These are phyloP conservation scores for Limonium bicolor DNA, from an alignment of 148 eudicot genomes.

Conservation along the genomic window DNA sequence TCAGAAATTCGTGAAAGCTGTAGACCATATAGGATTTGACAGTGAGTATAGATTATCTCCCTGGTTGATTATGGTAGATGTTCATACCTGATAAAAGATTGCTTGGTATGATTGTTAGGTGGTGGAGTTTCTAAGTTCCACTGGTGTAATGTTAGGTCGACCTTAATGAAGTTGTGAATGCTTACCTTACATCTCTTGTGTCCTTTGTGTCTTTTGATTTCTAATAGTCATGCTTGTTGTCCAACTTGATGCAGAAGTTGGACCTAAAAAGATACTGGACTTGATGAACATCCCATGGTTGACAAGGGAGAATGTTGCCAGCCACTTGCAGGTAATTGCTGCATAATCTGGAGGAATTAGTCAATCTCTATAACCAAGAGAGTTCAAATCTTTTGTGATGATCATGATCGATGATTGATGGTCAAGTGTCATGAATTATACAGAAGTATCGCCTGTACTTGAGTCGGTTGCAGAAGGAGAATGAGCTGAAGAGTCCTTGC, in stretches of 20 bases:
- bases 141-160: no score
- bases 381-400: neutral
- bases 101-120: no score
- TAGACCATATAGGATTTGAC: conserved; percentile 77
- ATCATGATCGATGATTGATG: neutral
- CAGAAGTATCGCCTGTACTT: conserved; percentile 95
- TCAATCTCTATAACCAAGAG: neutral
- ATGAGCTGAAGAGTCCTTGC: conserved; percentile 30
- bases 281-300: conserved; percentile 82
- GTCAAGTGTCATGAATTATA: conserved; percentile 12
- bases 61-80: no score
- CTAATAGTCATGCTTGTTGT: neutral
- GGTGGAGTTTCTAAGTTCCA: no score
- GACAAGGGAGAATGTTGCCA: conserved; percentile 94
- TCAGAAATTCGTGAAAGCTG: conserved; percentile 92
- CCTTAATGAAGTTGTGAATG: no score
- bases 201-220: neutral
- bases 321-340: conserved; percentile 82
- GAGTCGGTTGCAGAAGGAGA: conserved; percentile 56
- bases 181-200: neutral
- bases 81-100: no score
- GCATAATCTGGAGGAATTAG: neutral
- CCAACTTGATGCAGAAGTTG: conserved; percentile 57
- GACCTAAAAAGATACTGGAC: conserved; percentile 91
- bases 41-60: conserved; percentile 57